A percentile compares a stretch with the other conserved stretches of the same genome.
Evolutionary conservation across 768 basidiomycete species (phyloP).

Genomic region (Pleurotus citrinopileatus): DNA sequence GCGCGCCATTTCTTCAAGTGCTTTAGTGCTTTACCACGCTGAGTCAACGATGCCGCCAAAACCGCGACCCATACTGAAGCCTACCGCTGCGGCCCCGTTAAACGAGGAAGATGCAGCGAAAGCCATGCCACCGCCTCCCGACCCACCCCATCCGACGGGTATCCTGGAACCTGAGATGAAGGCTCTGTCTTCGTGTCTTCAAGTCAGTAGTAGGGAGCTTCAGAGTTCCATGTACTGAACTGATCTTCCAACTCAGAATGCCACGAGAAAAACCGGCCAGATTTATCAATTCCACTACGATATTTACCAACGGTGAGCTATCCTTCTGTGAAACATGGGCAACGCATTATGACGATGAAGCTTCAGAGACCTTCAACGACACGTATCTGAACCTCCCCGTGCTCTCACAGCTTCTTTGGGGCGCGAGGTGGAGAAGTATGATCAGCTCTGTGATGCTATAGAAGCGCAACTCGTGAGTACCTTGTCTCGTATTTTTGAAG

Average conservation of each 20-base stretch:
- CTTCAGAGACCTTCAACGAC: conserved; percentile 54
- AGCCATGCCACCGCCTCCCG: conserved; percentile 56
- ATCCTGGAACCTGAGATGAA: conserved; percentile 66
- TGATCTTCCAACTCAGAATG: conserved; percentile 36
- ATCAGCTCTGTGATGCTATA: conserved; percentile 75
- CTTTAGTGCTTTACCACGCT: background rate
- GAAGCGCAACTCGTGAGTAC: conserved; percentile 65
- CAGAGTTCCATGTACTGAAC: background rate
- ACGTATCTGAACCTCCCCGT: conserved; percentile 62
- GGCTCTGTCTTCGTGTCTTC: conserved; percentile 54
- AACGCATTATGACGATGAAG: too few relatives aligned
- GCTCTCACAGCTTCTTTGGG: conserved; percentile 63
- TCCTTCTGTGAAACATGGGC: too few relatives aligned
- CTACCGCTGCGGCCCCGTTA: conserved; percentile 15
- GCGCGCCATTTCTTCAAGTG: background rate
- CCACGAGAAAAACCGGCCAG: conserved; percentile 69
- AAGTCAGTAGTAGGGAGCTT: conserved; percentile 33
- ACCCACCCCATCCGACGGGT: conserved; percentile 33
- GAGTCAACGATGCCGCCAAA: conserved; percentile 40
- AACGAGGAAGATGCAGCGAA: conserved; percentile 22
- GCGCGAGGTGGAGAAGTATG: conserved; percentile 74
- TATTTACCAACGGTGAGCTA: conserved; percentile 57
- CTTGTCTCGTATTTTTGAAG: background rate
- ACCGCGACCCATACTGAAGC: conserved; percentile 33
- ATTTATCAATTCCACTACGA: conserved; percentile 70